Conservation (phyloP, 768 basidiomycete species). For the Leccinum broughii region DNA sequence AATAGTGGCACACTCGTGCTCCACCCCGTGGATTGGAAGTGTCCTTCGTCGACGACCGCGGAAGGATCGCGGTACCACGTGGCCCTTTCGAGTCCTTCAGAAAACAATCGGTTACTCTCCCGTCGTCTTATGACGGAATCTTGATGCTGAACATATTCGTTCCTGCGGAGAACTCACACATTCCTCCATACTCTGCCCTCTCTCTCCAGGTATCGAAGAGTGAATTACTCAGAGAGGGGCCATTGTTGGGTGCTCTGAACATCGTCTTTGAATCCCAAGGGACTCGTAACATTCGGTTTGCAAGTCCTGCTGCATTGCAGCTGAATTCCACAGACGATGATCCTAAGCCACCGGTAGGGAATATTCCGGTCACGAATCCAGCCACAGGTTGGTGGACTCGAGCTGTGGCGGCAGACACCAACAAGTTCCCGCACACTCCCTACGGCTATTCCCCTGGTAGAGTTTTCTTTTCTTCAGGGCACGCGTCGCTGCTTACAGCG, state of each 20-base stretch:
- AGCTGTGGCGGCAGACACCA: too few species aligned
- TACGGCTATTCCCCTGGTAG: too few species aligned
- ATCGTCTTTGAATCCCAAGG: constrained; percentile 10
- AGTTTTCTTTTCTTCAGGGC: too few species aligned
- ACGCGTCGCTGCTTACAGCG: too few species aligned
- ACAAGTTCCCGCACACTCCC: too few species aligned
- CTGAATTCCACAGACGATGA: background rate
- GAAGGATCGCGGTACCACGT: background rate
- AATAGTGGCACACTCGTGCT: constrained; percentile 5
- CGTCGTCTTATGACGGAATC: constrained; percentile 2
- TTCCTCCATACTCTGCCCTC: constrained; percentile 11
- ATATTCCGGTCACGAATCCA: too few species aligned
- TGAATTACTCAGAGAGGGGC: background rate
- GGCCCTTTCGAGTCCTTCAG: background rate
- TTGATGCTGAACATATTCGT: constrained; percentile 10
- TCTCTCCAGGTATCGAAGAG: constrained; percentile 4
- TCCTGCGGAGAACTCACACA: background rate
- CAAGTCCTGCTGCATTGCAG: constrained; percentile 9
- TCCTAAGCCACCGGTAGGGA: too few species aligned
- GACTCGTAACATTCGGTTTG: constrained; percentile 12
- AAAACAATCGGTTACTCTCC: background rate
- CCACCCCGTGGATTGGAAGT: constrained; percentile 3
- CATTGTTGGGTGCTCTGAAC: constrained; percentile 13
- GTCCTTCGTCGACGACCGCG: constrained; percentile 11
- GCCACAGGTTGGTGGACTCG: too few species aligned